These are phyloP conservation scores for Chytriomyces hyalinus DNA, from an alignment of 192 early-diverging fungal genomes.

Conservation along the genomic window DNA sequence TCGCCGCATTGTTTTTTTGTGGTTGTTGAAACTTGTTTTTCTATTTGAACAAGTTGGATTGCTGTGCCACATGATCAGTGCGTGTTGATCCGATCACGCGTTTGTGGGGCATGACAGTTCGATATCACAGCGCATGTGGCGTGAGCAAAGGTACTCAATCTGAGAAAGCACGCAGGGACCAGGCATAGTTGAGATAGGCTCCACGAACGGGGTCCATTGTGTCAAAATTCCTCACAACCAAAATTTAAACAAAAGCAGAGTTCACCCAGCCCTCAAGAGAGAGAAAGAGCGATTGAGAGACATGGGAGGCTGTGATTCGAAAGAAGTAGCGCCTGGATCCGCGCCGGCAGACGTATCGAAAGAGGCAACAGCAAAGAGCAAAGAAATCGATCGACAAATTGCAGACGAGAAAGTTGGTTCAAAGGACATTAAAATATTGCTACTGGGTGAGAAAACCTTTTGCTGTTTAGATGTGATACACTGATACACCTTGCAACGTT, in stretches of 20 bases:
- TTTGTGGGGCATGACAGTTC: too few relatives aligned
- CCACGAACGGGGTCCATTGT: too few relatives aligned
- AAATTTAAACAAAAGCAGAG: too few relatives aligned
- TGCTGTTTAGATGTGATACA: background rate
- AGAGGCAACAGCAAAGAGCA: conserved; percentile 80
- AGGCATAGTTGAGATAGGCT: too few relatives aligned
- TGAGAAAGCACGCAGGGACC: background rate
- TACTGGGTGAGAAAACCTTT: conserved; percentile 60
- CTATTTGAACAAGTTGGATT: too few relatives aligned
- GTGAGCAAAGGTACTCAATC: background rate
- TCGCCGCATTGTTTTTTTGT: too few relatives aligned
- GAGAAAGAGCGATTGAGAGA: background rate
- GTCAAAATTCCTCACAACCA: too few relatives aligned
- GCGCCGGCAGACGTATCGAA: conserved; percentile 1
- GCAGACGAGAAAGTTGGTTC: conserved; percentile 58
- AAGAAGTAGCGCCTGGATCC: background rate
- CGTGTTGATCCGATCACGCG: too few relatives aligned
- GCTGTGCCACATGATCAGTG: too few relatives aligned
- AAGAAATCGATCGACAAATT: conserved; percentile 89
- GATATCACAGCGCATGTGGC: too few relatives aligned
- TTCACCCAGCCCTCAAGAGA: too few relatives aligned
- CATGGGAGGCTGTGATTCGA: background rate
- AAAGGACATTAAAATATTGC: conserved; percentile 75
- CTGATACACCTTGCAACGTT: background rate
- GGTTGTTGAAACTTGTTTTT: too few relatives aligned